Evolutionary conservation across 106 monocot species (phyloP).

Genomic region (Allium fistulosum): DNA sequence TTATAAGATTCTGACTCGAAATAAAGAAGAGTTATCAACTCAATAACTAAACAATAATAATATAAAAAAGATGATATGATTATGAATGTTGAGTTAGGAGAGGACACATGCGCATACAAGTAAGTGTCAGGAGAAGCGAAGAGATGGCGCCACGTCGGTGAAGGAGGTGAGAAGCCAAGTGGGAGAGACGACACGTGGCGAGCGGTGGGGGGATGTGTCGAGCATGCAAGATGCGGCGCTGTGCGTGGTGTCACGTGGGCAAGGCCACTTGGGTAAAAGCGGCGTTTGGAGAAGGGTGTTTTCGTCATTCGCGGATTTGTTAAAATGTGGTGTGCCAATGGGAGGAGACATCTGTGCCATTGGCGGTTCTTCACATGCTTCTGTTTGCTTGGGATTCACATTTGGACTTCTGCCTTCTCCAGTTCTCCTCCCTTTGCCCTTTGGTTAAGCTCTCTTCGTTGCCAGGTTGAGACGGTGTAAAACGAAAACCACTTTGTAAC

Average conservation of each 20-base stretch:
- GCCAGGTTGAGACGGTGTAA: no score
- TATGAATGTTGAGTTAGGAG: no score
- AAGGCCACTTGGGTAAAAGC: neutral
- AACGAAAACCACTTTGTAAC: no score
- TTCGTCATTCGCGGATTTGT: neutral
- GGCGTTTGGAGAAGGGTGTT: neutral
- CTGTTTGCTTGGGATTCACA: no score
- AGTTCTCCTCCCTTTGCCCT: no score
- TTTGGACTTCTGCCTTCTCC: no score
- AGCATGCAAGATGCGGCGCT: constrained; percentile 1
- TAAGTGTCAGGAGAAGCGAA: neutral
- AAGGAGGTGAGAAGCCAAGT: neutral
- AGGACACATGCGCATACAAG: neutral
- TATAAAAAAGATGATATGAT: no score
- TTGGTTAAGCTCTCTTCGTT: no score
- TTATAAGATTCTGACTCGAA: no score
- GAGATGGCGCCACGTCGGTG: neutral
- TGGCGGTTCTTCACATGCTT: neutral
- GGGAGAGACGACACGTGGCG: constrained; percentile 4
- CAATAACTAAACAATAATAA: no score
- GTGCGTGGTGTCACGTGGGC: constrained; percentile 6
- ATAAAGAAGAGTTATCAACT: no score
- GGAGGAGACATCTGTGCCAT: neutral
- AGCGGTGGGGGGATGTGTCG: neutral
- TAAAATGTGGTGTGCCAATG: neutral